Percentiles rank a stretch among this genome's conserved stretches.
These are phyloP conservation scores for Inonotus obliquus DNA, from an alignment of 1,284 basidiomycete species.

Conservation along the genomic window DNA sequence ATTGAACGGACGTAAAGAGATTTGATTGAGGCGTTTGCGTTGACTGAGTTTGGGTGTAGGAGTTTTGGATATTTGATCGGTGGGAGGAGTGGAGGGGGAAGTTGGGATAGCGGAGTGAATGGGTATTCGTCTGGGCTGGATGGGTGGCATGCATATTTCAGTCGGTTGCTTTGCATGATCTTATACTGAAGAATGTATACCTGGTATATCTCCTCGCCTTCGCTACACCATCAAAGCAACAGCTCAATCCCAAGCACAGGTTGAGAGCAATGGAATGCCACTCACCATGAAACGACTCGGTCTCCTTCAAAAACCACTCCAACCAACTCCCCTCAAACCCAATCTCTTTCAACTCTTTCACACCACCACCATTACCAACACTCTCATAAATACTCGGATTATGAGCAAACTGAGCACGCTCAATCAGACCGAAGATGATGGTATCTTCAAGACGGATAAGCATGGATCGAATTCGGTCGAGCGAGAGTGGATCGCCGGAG, in stretches of 20 bases:
- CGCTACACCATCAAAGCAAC: constrained; percentile 44
- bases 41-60: constrained; percentile 79
- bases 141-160: background rate
- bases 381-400: constrained; percentile 86
- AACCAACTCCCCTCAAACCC: constrained; percentile 87
- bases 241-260: too few species aligned
- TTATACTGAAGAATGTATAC: constrained; percentile 32
- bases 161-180: background rate
- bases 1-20: constrained; percentile 84
- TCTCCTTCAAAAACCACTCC: constrained; percentile 97
- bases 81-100: constrained; percentile 82
- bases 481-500: constrained; percentile 71
- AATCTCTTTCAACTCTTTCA: constrained; percentile 68
- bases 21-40: constrained; percentile 84
- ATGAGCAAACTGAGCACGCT: constrained; percentile 94
- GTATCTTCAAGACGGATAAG: constrained; percentile 94
- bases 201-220: constrained; percentile 92
- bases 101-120: constrained; percentile 64
- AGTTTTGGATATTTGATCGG: constrained; percentile 75
- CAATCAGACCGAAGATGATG: constrained; percentile 96
- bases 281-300: constrained; percentile 90
- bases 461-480: constrained; percentile 84
- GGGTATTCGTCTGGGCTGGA: constrained; percentile 96
- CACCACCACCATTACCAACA: constrained; percentile 47
- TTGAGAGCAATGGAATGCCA: background rate